A percentile compares a stretch with the other conserved stretches of the same genome.
Evolutionary conservation across 169 alveolate genomes (phyloP).

Genomic region (Cardiosporidium cionae): DNA sequence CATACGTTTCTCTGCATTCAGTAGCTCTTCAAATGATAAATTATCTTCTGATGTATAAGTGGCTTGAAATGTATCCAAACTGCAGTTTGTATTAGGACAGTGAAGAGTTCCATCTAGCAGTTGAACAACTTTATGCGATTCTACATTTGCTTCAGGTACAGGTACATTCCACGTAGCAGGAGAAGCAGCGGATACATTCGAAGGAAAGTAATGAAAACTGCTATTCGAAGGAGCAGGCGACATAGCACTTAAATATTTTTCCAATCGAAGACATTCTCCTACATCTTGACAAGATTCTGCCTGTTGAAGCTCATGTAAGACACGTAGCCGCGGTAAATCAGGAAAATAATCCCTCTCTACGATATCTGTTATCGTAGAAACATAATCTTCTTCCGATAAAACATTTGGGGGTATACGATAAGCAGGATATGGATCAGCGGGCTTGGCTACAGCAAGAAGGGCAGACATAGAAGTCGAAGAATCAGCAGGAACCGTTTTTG

Average conservation of each 20-base stretch:
- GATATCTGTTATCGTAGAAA: not conserved
- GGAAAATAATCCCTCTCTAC: constrained; percentile 1
- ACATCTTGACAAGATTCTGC: not conserved
- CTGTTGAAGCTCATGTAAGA: not conserved
- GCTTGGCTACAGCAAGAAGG: not conserved
- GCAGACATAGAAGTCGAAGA: too few relatives aligned
- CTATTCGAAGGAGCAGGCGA: not conserved
- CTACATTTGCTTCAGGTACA: not conserved
- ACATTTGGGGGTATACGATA: not conserved
- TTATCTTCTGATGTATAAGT: constrained; percentile 1
- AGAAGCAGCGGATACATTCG: too few relatives aligned
- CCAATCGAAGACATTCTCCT: not conserved
- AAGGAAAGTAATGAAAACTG: not conserved
- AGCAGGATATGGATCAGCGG: not conserved
- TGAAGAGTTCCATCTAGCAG: too few relatives aligned
- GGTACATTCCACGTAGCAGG: not conserved
- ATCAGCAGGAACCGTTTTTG: too few relatives aligned
- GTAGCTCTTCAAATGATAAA: not conserved
- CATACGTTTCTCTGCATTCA: not conserved
- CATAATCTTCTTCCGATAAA: not conserved
- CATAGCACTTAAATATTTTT: not conserved
- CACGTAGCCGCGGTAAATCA: not conserved
- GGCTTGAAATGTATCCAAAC: not conserved
- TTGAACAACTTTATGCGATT: too few relatives aligned
- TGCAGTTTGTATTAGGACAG: too few relatives aligned